A percentile compares a stretch with the other conserved stretches of the same genome.
phyloP scores from a whole-genome alignment of 257 asterid genomes.

The Apocynum venetum region DNA sequence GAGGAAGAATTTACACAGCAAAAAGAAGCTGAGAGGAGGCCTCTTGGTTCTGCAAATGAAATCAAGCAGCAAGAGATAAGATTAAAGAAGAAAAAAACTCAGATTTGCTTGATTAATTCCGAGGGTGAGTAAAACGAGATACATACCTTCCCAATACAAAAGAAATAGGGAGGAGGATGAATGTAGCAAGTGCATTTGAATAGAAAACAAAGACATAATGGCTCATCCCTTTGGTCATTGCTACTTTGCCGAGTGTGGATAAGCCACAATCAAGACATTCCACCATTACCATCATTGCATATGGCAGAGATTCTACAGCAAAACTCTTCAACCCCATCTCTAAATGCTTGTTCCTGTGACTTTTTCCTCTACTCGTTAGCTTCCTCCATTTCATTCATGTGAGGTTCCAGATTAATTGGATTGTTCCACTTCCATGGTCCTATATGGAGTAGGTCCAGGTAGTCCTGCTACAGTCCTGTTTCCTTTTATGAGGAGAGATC shows the following conservation, averaged over 20 bases:
- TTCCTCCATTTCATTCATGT: too few relatives aligned
- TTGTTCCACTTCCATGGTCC: too few relatives aligned
- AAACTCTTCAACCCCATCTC: background rate
- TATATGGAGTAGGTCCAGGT: too few relatives aligned
- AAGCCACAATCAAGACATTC: slow-evolving; percentile 27
- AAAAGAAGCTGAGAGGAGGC: slow-evolving; percentile 22
- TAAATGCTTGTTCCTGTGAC: too few relatives aligned
- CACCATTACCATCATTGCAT: slow-evolving; percentile 25
- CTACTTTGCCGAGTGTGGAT: slow-evolving; percentile 35
- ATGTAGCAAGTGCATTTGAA: slow-evolving; percentile 29
- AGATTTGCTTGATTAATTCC: background rate
- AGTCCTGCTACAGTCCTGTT: too few relatives aligned
- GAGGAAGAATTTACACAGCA: slow-evolving; percentile 24
- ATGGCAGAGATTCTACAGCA: slow-evolving; percentile 4
- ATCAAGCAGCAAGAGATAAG: background rate
- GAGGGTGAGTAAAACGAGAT: background rate
- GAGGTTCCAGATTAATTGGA: too few relatives aligned
- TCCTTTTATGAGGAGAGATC: too few relatives aligned
- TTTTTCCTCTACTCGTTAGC: too few relatives aligned
- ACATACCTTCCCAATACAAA: slow-evolving; percentile 27
- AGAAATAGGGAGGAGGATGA: slow-evolving; percentile 28
- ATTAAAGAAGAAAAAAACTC: background rate
- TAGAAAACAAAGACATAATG: slow-evolving; percentile 33
- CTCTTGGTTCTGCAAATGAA: slow-evolving; percentile 24
- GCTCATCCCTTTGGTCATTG: slow-evolving; percentile 30